phyloP scores from a whole-genome alignment of 371 early-diverging fungal species.

The Apophysomyces sp. region DNA sequence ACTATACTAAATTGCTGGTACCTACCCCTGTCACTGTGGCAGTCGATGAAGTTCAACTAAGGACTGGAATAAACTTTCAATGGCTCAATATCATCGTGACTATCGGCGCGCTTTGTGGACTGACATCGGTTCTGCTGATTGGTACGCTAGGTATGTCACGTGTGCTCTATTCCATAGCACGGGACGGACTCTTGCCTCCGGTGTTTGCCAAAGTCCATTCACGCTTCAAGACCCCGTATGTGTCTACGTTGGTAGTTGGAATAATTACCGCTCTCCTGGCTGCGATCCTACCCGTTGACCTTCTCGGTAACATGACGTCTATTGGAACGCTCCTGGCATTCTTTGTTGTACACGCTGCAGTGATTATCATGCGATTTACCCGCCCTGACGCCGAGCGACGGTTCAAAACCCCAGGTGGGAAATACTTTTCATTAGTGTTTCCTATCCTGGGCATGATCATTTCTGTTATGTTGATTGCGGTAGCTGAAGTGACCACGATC shows the following conservation, averaged over 20 bases:
- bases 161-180: slow-evolving; percentile 86
- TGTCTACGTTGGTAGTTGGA: slow-evolving; percentile 72
- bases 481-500: slow-evolving; percentile 61
- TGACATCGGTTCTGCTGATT: slow-evolving; percentile 78
- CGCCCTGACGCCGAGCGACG: slow-evolving; percentile 74
- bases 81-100: slow-evolving; percentile 77
- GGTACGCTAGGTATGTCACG: slow-evolving; percentile 83
- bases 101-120: slow-evolving; percentile 77
- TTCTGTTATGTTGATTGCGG: slow-evolving; percentile 61
- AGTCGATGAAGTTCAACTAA: slow-evolving; percentile 35
- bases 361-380: slow-evolving; percentile 73
- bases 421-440: slow-evolving; percentile 44
- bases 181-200: slow-evolving; percentile 79
- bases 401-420: slow-evolving; percentile 77
- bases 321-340: slow-evolving; percentile 87
- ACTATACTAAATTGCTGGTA: slow-evolving; percentile 50
- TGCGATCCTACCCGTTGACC: slow-evolving; percentile 78
- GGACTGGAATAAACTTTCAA: slow-evolving; percentile 45
- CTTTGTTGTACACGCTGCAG: slow-evolving; percentile 79
- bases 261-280: slow-evolving; percentile 67
- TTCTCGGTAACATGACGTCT: slow-evolving; percentile 84
- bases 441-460: slow-evolving; percentile 63
- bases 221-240: slow-evolving; percentile 69
- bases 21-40: slow-evolving; percentile 71
- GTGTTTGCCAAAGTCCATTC: slow-evolving; percentile 69